phyloP scores from a whole-genome alignment of 1,139 yeast genomes.

The Candida tetrigidarum region DNA sequence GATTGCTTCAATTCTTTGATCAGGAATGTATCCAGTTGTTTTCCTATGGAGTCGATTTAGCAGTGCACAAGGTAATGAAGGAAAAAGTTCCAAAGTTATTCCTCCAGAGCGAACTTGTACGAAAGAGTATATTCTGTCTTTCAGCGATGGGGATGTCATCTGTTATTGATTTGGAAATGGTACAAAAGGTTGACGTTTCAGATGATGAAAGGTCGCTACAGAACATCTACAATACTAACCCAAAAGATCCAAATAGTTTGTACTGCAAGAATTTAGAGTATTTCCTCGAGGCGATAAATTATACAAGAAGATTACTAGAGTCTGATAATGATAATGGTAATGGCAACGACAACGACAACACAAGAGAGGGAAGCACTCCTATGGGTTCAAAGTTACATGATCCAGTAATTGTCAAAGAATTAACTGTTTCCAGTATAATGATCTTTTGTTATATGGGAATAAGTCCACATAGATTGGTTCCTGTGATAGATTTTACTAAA shows the following conservation, averaged over 20 bases:
- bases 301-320: conserved; percentile 9
- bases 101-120: conserved; percentile 24
- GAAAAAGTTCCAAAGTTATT: conserved; percentile 30
- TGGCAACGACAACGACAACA: too few relatives aligned
- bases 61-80: conserved; percentile 32
- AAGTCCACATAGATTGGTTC: conserved; percentile 34
- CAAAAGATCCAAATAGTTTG: conserved; percentile 8
- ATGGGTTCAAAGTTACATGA: conserved; percentile 1
- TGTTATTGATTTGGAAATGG: conserved; percentile 9
- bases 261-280: conserved; percentile 25
- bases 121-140: conserved; percentile 27
- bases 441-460: conserved; percentile 34
- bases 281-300: conserved; percentile 24
- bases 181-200: background rate
- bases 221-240: background rate
- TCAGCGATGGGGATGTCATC: conserved; percentile 21
- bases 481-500: conserved; percentile 26
- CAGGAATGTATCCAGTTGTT: conserved; percentile 28
- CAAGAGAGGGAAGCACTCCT: too few relatives aligned
- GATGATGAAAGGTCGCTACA: background rate
- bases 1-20: conserved; percentile 35
- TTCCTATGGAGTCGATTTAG: conserved; percentile 21
- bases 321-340: background rate
- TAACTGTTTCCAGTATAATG: conserved; percentile 26
- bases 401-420: conserved; percentile 23